Percentiles rank a stretch among this genome's conserved stretches.
phyloP scores from a whole-genome alignment of 2,329 filamentous ascomycete genomes.

The Clarireedia monteithiana region DNA sequence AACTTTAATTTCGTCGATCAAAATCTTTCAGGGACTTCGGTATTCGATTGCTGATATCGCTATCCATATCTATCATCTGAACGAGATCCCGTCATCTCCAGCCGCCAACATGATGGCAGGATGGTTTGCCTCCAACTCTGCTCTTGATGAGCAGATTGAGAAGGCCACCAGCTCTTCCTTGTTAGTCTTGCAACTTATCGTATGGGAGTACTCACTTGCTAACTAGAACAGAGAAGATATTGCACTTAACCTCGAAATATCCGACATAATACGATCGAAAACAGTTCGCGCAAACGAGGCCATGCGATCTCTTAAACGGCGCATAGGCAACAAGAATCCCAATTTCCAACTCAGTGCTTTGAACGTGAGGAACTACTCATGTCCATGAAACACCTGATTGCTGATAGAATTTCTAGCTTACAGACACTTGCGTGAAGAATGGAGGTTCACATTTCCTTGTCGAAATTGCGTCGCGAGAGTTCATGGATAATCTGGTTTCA shows the following conservation, averaged over 20 bases:
- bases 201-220: slow-evolving; percentile 12
- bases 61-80: neutral
- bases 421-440: slow-evolving; percentile 98
- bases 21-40: neutral
- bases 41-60: neutral
- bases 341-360: slow-evolving; percentile 94
- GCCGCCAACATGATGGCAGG: slow-evolving; percentile 67
- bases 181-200: slow-evolving; percentile 41
- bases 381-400: neutral
- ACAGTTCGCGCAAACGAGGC: slow-evolving; percentile 96
- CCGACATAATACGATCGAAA: slow-evolving; percentile 94
- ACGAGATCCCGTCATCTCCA: neutral
- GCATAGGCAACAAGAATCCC: slow-evolving; percentile 95
- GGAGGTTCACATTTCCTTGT: slow-evolving; percentile 89
- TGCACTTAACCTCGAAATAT: slow-evolving; percentile 94
- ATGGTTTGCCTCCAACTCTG: slow-evolving; percentile 91
- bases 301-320: slow-evolving; percentile 90
- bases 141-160: slow-evolving; percentile 95
- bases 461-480: slow-evolving; percentile 94
- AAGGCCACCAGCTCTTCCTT: slow-evolving; percentile 84
- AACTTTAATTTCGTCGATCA: too few relatives aligned
- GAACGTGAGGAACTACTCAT: slow-evolving; percentile 49
- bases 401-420: slow-evolving; percentile 54
- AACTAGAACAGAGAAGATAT: slow-evolving; percentile 71
- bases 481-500: slow-evolving; percentile 94